Conservation (phyloP, 2,329 filamentous ascomycete species). For the Elsinoe batatas region DNA sequence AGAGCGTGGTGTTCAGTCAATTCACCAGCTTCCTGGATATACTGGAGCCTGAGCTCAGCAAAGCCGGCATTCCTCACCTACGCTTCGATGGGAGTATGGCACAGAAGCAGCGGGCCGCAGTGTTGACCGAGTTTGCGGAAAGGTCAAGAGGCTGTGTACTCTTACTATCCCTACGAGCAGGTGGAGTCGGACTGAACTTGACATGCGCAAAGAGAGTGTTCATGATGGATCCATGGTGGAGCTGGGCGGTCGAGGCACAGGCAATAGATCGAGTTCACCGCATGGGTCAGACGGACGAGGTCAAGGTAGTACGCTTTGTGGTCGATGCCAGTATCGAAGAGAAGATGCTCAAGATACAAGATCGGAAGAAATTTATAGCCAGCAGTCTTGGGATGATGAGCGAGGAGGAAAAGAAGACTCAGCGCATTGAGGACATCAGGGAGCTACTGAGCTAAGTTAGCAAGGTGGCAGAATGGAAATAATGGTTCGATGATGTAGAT, state of each 20-base stretch:
- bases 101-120: constrained; percentile 71
- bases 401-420: constrained; percentile 83
- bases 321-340: constrained; percentile 87
- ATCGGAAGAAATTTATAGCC: constrained; percentile 94
- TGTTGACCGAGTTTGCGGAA: constrained; percentile 60
- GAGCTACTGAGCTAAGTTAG: constrained; percentile 73
- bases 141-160: constrained; percentile 57
- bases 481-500: no score
- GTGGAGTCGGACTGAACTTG: constrained; percentile 87
- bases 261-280: constrained; percentile 95
- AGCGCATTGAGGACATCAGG: constrained; percentile 87
- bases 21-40: constrained; percentile 94
- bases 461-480: no score
- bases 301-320: constrained; percentile 79
- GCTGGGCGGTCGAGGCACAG: constrained; percentile 90
- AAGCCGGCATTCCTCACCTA: constrained; percentile 66
- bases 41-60: constrained; percentile 68
- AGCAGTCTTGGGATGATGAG: constrained; percentile 88
- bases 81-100: constrained; percentile 85
- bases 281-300: constrained; percentile 84
- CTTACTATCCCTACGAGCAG: constrained; percentile 75
- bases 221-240: constrained; percentile 99
- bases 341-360: constrained; percentile 87
- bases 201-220: constrained; percentile 83
- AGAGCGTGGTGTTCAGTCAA: constrained; percentile 91